These are phyloP conservation scores for Euclidium syriacum DNA, from an alignment of 345 rosid species.

Conservation along the genomic window DNA sequence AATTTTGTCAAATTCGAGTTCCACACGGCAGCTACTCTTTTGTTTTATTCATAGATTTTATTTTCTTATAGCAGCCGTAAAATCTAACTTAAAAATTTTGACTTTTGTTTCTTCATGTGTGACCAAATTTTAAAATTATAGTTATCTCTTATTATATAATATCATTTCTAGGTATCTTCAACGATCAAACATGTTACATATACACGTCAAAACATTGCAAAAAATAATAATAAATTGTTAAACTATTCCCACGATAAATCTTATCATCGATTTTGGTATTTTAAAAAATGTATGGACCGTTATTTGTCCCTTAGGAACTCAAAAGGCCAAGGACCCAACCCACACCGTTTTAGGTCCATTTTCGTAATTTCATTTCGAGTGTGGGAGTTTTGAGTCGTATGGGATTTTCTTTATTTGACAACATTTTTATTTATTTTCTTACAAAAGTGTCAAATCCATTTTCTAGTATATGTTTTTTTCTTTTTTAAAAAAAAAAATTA, in stretches of 20 bases:
- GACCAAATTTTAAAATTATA: not conserved
- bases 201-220: slow-evolving; percentile 7
- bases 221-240: not conserved
- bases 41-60: slow-evolving; percentile 11
- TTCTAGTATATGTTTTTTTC: not conserved
- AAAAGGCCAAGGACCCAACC: slow-evolving; percentile 34
- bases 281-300: not conserved
- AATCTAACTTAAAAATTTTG: slow-evolving; percentile 7
- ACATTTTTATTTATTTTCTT: not conserved
- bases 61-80: slow-evolving; percentile 25
- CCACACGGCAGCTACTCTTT: slow-evolving; percentile 44
- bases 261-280: not conserved
- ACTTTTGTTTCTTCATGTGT: slow-evolving; percentile 4
- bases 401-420: not conserved
- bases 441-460: not conserved
- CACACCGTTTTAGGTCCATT: slow-evolving; percentile 6
- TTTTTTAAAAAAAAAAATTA: too few species aligned
- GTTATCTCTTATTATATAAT: not conserved
- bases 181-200: slow-evolving; percentile 7
- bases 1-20: slow-evolving; percentile 36
- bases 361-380: not conserved
- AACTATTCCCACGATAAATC: not conserved
- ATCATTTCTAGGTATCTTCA: slow-evolving; percentile 5
- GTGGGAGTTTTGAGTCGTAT: slow-evolving; percentile 23
- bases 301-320: slow-evolving; percentile 35